Evolutionary conservation across 2,329 filamentous ascomycete genomes (phyloP), one percentile per base, ranked within the genome.

Genomic region (Aspergillus sp.): DNA sequence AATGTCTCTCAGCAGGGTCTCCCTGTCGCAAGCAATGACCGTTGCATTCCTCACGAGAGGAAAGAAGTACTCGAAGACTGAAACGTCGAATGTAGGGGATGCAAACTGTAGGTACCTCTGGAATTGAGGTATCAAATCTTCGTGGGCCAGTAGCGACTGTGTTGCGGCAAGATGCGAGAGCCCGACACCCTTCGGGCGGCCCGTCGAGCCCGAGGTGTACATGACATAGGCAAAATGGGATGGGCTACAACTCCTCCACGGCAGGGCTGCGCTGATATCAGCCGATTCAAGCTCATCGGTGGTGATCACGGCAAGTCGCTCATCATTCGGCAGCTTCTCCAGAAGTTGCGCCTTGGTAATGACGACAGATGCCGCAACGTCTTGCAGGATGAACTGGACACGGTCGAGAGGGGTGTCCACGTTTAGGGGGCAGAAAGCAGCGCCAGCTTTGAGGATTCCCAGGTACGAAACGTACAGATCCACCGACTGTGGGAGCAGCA

Each of bases 1-100:
- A 12, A 94, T 69, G 47, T 93, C 77, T 39, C 81, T 74, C 29
- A 94, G 67, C 65, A 93, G 74, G 22, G 72, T 66, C 27, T 67
- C 64, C 16, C 86, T 74, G 36, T 75, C 69, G 46, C 19, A 22
- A 22, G 19, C 19, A 22, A 22, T 10, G 10, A 22, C 19, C 19
- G 58, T 59, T 11, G 44, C 51, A 4, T 58, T 58, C 5, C 35
- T 47, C 20, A 47, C 48, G 15, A 51, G 37, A 3, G 48, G 48
- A n/a, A 52, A 44, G 25, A 55, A 55, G 8, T 53, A 51, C 14
- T 55, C 51, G 46, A 52, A 51, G 10, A 55, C 28, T 0, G 51
- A 53, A 2, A 50, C 49, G 25, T 54, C 53, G 32, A 57, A 57
- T 1, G 57, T 60, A 0, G 57, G 56, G 5, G 56, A 48, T 2